Evolutionary conservation across 1,284 basidiomycete species (phyloP).

Genomic region (Rugosomyces carneus): DNA sequence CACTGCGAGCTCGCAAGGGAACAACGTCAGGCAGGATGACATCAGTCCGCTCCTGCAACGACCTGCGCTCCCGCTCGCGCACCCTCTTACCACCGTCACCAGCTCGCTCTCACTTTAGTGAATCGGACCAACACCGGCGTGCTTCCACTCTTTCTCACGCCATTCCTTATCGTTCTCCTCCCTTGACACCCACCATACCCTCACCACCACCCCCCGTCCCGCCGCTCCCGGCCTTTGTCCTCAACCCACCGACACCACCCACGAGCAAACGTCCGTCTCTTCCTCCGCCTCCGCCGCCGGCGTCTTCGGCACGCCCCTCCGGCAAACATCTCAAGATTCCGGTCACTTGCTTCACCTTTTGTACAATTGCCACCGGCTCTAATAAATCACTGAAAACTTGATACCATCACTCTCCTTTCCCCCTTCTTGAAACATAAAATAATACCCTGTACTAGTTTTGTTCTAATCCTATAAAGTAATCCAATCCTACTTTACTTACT

Average conservation of each 20-base stretch:
- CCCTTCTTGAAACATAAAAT: no score
- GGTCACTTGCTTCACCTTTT: neutral
- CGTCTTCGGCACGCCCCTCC: slow-evolving; percentile 19
- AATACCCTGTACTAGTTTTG: no score
- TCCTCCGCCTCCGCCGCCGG: no score
- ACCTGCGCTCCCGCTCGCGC: slow-evolving; percentile 15
- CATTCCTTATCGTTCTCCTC: slow-evolving; percentile 28
- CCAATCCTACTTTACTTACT: neutral
- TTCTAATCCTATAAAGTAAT: no score
- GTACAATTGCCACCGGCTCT: neutral
- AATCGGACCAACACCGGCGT: slow-evolving; percentile 18
- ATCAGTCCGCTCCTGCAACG: slow-evolving; percentile 19
- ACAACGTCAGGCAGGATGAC: slow-evolving; percentile 20
- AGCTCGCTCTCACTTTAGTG: slow-evolving; percentile 15
- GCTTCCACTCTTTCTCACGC: slow-evolving; percentile 27
- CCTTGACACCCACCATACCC: slow-evolving; percentile 26
- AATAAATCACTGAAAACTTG: neutral
- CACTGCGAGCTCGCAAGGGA: slow-evolving; percentile 24
- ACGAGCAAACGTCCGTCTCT: no score
- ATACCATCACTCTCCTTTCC: neutral
- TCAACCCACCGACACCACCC: slow-evolving; percentile 19
- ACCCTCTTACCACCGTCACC: slow-evolving; percentile 16
- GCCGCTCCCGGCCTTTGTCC: slow-evolving; percentile 28
- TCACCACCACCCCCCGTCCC: slow-evolving; percentile 33
- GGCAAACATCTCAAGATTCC: neutral